phyloP scores from a whole-genome alignment of 176 grass and related monocot species.

The Oryza officinalis region DNA sequence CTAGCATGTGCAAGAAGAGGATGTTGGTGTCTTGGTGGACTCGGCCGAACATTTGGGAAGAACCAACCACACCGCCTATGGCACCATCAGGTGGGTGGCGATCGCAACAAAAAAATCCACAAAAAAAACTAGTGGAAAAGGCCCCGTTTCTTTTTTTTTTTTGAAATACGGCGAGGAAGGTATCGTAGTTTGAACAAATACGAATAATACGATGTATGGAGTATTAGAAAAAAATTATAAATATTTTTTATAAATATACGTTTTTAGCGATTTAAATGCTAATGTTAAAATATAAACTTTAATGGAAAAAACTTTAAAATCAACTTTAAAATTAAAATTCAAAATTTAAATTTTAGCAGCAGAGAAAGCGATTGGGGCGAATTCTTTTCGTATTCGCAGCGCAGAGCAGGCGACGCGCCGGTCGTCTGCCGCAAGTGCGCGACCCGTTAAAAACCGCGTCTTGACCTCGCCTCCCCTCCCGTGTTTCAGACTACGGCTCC shows the following conservation, averaged over 20 bases:
- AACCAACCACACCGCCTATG: background rate
- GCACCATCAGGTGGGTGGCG: background rate
- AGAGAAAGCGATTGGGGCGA: too few species aligned
- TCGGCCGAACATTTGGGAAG: slow-evolving; percentile 14
- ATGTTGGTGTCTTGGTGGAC: background rate
- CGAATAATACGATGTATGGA: too few species aligned
- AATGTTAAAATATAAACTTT: too few species aligned
- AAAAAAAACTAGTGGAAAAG: background rate
- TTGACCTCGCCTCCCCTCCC: background rate
- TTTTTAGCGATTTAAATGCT: too few species aligned
- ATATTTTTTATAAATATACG: too few species aligned
- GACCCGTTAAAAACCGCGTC: slow-evolving; percentile 9
- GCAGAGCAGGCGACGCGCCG: background rate
- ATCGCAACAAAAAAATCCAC: background rate
- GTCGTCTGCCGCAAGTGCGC: background rate
- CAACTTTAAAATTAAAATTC: too few species aligned
- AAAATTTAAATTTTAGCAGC: too few species aligned
- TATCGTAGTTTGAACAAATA: too few species aligned
- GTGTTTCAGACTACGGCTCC: background rate
- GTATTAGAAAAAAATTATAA: too few species aligned
- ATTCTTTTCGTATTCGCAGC: background rate
- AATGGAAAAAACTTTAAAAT: too few species aligned
- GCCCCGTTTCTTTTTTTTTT: background rate
- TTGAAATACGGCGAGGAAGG: background rate
- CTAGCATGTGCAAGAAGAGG: background rate